Evolutionary conservation across 2,329 filamentous ascomycete species (phyloP).

Genomic region (Colletotrichum neosansevieriae): DNA sequence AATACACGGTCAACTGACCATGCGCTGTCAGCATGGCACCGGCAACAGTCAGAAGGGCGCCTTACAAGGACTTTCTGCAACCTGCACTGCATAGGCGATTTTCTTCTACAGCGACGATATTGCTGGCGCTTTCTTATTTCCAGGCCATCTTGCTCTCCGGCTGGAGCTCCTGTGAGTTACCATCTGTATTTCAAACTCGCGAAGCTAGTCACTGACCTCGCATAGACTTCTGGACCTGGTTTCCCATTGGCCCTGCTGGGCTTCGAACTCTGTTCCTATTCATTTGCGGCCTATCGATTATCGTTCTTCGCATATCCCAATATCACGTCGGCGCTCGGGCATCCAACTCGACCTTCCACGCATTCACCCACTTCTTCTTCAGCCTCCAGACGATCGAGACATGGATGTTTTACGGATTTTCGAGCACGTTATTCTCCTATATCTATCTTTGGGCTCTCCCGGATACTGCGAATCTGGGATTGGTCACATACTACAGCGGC

Average conservation of each 20-base stretch:
- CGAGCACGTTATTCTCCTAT: conserved; percentile 83
- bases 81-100: conserved; percentile 90
- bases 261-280: conserved; percentile 82
- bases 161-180: conserved; percentile 74
- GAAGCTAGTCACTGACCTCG: conserved; percentile 24
- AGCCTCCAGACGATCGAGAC: conserved; percentile 76
- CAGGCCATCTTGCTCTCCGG: conserved; percentile 78
- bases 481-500: conserved; percentile 77
- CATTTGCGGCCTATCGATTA: conserved; percentile 79
- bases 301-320: conserved; percentile 87
- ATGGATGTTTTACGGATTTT: conserved; percentile 80
- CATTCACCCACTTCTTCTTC: conserved; percentile 69
- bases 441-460: conserved; percentile 82
- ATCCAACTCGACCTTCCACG: conserved; percentile 75
- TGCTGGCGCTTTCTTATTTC: conserved; percentile 78
- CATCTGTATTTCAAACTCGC: conserved; percentile 19
- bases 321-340: conserved; percentile 82
- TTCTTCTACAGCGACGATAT: conserved; percentile 77
- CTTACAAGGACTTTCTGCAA: conserved; percentile 91
- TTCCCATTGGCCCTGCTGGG: conserved; percentile 81
- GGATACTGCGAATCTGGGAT: conserved; percentile 71
- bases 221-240: conserved; percentile 86
- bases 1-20: conserved; percentile 52
- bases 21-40: conserved; percentile 64
- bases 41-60: conserved; percentile 66